Conservation (phyloP, 768 basidiomycete species). For the Plicaturopsis crispa region DNA sequence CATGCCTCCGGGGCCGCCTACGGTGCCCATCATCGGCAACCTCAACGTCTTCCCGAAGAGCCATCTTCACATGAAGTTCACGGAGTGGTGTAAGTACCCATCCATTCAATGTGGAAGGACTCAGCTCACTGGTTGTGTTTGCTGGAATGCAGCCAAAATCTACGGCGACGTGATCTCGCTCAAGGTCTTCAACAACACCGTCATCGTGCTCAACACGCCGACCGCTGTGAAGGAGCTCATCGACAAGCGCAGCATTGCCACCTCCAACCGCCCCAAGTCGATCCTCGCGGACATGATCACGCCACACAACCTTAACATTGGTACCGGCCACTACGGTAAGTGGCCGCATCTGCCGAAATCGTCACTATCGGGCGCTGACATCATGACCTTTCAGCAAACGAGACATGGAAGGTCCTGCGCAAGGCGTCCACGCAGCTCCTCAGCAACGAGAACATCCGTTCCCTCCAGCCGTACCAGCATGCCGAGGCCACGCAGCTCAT, state of each 20-base stretch:
- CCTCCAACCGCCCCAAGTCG: conserved; percentile 13
- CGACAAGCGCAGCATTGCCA: conserved; percentile 14
- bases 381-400: conserved; percentile 7
- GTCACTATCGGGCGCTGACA: too few relatives aligned
- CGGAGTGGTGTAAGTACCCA: conserved; percentile 12
- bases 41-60: conserved; percentile 13
- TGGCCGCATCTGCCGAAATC: neutral
- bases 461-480: conserved; percentile 16
- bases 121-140: too few relatives aligned
- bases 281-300: conserved; percentile 12
- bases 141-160: too few relatives aligned
- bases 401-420: conserved; percentile 14
- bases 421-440: conserved; percentile 10
- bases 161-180: conserved; percentile 15
- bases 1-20: conserved; percentile 18
- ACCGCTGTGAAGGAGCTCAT: conserved; percentile 14
- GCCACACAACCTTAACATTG: conserved; percentile 13
- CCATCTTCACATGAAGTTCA: conserved; percentile 8
- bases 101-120: too few relatives aligned
- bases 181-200: conserved; percentile 13
- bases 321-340: conserved; percentile 7
- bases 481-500: conserved; percentile 22
- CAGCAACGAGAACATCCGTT: conserved; percentile 9
- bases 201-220: conserved; percentile 16
- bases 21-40: conserved; percentile 17